Conservation (phyloP, 306 rosid genomes). For the Quercus wislizeni region DNA sequence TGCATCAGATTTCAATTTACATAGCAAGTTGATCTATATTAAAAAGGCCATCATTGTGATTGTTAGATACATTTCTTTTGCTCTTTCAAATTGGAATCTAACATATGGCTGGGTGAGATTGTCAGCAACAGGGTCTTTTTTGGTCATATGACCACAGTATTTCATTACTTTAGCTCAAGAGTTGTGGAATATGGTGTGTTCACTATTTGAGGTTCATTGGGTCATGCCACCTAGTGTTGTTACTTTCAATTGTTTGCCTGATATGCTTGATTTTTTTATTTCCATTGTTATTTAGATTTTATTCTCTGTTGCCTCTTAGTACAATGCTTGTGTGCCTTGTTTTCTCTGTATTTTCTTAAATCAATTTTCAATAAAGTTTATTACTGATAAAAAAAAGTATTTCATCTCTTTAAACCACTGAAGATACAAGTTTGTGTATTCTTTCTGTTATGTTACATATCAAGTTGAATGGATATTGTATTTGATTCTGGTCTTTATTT, state of each 20-base stretch:
- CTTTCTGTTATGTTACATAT: neutral
- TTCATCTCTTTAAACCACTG: no score
- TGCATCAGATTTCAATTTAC: neutral
- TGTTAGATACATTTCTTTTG: neutral
- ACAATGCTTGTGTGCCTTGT: no score
- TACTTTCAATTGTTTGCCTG: no score
- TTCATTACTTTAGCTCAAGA: neutral
- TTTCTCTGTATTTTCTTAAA: no score
- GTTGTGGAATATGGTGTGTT: no score
- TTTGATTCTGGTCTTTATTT: conserved; percentile 11
- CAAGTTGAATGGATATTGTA: neutral
- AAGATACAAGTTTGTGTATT: neutral
- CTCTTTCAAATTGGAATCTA: neutral
- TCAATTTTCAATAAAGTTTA: no score
- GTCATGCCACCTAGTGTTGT: no score
- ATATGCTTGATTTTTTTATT: no score
- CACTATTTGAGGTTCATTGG: no score
- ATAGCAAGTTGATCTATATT: neutral
- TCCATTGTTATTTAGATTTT: no score
- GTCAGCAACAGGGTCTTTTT: neutral
- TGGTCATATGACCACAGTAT: neutral
- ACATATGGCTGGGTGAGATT: neutral
- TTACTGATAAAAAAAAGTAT: no score
- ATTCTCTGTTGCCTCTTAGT: no score
- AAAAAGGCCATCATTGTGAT: neutral